A percentile compares a stretch with the other conserved stretches of the same genome.
Evolutionary conservation across 805 yeast species (phyloP).

Genomic region (Saccharomyces mikatae): DNA sequence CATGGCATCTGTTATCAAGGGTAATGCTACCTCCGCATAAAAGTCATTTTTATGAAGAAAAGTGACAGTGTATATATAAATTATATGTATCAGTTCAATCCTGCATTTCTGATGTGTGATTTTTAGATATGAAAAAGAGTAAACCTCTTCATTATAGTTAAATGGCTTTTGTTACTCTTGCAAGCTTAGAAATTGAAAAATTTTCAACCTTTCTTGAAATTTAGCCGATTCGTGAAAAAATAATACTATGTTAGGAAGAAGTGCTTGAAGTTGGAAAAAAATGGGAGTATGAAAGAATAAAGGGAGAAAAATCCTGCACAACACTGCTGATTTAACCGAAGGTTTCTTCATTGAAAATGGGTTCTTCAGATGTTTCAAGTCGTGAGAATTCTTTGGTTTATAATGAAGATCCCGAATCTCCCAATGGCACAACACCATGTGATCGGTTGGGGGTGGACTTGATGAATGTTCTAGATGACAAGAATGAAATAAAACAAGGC

Average conservation of each 20-base stretch:
- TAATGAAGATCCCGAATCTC: background rate
- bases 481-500: background rate
- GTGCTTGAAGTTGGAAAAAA: background rate
- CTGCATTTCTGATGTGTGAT: background rate
- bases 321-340: background rate
- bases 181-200: background rate
- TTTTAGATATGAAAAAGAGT: background rate
- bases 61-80: background rate
- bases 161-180: background rate
- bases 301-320: background rate
- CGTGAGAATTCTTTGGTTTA: background rate
- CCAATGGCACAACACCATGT: background rate
- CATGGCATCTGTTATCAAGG: constrained; percentile 37
- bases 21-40: background rate
- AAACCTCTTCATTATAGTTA: background rate
- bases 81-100: background rate
- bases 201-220: background rate
- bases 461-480: background rate
- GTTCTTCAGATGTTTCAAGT: background rate
- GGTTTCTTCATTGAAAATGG: background rate
- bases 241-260: background rate
- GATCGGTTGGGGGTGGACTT: background rate
- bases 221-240: background rate
- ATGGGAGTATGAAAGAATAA: background rate
- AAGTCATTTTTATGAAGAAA: background rate